Evolutionary conservation across 73 alveolate genomes (phyloP).

Genomic region (Paramecium caudatum): DNA sequence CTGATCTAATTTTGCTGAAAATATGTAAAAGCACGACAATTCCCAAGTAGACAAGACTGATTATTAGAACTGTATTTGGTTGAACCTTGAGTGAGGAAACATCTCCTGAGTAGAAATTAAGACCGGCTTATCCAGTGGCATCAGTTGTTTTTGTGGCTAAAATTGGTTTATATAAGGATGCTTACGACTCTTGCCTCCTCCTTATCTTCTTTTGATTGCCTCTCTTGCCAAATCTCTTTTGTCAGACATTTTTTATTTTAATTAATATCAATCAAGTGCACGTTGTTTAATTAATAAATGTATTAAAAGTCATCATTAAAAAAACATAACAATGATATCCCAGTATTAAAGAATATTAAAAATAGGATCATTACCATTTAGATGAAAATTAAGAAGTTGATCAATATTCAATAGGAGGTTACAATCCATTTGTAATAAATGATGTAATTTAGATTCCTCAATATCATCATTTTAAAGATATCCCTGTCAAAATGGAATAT

Average conservation of each 20-base stretch:
- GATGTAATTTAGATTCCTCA: not conserved
- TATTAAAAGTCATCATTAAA: conserved; percentile 24
- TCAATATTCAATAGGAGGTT: not conserved
- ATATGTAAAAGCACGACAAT: conserved; percentile 59
- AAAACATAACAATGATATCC: not conserved
- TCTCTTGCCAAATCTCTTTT: not conserved
- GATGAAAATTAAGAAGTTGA: not conserved
- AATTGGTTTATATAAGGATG: not conserved
- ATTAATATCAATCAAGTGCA: conserved; percentile 16
- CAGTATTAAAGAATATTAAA: not conserved
- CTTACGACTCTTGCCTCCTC: conserved; percentile 68
- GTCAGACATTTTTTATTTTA: conserved; percentile 28
- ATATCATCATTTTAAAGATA: conserved; percentile 13
- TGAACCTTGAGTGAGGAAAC: conserved; percentile 74
- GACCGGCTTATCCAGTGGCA: not conserved
- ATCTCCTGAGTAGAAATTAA: conserved; percentile 83
- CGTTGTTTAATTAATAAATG: conserved; percentile 46
- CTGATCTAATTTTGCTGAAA: conserved; percentile 51
- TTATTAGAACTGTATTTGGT: conserved; percentile 63
- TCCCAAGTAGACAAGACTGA: conserved; percentile 66
- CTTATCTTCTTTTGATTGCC: conserved; percentile 17
- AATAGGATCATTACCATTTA: conserved; percentile 30
- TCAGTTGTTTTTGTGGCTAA: conserved; percentile 16
- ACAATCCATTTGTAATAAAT: not conserved
- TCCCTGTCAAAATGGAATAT: too few relatives aligned